A percentile compares a stretch with the other conserved stretches of the same genome.
Conservation (phyloP, 169 alveolate species). For the Eimeria necatrix region DNA sequence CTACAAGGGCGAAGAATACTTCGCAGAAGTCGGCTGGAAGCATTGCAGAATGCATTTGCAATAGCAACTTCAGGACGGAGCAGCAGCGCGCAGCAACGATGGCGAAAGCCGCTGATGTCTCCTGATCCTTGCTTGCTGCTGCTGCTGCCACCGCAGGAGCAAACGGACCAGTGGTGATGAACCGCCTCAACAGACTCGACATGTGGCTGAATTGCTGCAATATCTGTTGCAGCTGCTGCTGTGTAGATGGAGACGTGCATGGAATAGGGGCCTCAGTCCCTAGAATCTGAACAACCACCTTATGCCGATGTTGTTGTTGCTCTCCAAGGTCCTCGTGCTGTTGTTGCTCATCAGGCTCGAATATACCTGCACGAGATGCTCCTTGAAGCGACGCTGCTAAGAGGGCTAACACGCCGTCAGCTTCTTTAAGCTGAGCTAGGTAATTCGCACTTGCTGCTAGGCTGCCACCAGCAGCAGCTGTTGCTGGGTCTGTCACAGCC, state of each 20-base stretch:
- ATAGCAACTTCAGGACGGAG: conserved; percentile 52
- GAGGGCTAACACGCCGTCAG: conserved; percentile 52
- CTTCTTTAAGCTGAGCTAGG: conserved; percentile 1
- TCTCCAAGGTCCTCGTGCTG: conserved; percentile 4
- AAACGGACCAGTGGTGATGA: conserved; percentile 50
- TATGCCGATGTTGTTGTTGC: conserved; percentile 48
- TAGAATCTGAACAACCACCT: conserved; percentile 33
- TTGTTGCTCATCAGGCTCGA: conserved; percentile 15
- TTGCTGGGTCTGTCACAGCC: background rate
- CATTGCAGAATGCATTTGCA: conserved; percentile 22
- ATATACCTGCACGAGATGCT: conserved; percentile 26
- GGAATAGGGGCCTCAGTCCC: conserved; percentile 43
- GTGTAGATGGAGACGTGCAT: background rate
- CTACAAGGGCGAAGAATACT: background rate
- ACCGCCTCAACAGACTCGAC: conserved; percentile 54
- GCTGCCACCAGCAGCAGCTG: conserved; percentile 24
- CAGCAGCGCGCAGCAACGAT: conserved; percentile 63
- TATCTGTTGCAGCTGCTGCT: conserved; percentile 58
- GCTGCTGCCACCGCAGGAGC: conserved; percentile 63
- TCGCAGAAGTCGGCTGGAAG: conserved; percentile 43
- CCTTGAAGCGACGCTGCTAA: conserved; percentile 66
- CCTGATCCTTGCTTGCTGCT: conserved; percentile 53
- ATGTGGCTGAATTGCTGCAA: conserved; percentile 29
- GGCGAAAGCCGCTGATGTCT: conserved; percentile 41
- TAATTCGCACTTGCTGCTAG: background rate